Conservation (phyloP, 2,329 filamentous ascomycete species). For the Fusarium solani-melongenae region DNA sequence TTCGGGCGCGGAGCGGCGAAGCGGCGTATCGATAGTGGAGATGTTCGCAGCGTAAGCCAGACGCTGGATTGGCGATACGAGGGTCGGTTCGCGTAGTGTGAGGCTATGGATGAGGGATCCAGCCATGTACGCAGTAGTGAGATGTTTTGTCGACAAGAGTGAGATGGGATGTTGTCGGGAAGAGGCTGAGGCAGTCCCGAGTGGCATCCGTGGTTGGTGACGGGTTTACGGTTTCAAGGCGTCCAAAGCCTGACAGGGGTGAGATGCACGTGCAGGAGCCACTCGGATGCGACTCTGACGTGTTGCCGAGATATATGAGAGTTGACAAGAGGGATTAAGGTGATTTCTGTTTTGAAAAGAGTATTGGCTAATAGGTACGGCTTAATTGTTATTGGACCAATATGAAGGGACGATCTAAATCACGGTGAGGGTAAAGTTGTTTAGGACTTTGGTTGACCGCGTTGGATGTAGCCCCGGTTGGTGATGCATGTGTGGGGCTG, state of each 20-base stretch:
- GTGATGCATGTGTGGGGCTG: constrained; percentile 23
- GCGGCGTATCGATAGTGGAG: constrained; percentile 26
- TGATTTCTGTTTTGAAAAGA: not conserved
- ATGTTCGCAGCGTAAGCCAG: constrained; percentile 21
- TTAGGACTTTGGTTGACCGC: not conserved
- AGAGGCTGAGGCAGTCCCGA: constrained; percentile 32
- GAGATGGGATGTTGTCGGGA: constrained; percentile 13
- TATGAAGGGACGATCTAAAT: not conserved
- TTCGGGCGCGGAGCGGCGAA: constrained; percentile 20
- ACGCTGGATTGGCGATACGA: constrained; percentile 15
- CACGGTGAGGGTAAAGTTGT: not conserved
- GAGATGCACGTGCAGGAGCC: constrained; percentile 36
- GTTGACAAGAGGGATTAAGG: not conserved
- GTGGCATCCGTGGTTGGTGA: constrained; percentile 32
- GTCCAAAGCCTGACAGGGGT: constrained; percentile 29
- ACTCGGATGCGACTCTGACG: constrained; percentile 23
- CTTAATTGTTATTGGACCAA: not conserved
- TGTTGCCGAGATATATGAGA: not conserved
- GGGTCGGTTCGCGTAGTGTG: constrained; percentile 1
- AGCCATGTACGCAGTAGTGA: constrained; percentile 10
- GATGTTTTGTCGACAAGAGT: not conserved
- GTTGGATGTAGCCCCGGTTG: constrained; percentile 1
- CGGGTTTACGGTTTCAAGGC: constrained; percentile 38
- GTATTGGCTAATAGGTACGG: not conserved
- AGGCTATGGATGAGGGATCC: constrained; percentile 14